Evolutionary conservation across 148 eudicot species (phyloP).

Genomic region (Chenopodium quinoa): DNA sequence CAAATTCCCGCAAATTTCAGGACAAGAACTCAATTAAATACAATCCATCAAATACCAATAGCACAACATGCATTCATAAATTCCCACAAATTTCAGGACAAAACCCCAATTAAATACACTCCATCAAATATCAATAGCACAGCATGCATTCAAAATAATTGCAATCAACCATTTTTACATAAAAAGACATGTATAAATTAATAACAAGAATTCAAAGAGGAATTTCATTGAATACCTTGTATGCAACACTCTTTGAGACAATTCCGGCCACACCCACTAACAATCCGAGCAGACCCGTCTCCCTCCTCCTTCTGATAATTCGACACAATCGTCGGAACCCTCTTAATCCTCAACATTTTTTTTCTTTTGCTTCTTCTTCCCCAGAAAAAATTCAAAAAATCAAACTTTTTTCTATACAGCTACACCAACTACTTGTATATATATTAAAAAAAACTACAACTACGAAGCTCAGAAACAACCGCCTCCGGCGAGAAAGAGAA

Average conservation of each 20-base stretch:
- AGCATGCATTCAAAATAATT: not conserved
- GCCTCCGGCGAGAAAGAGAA: conserved; percentile 91
- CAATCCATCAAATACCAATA: not conserved
- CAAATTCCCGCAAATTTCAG: not conserved
- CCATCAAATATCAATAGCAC: not conserved
- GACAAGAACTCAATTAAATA: not conserved
- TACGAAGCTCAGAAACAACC: conserved; percentile 24
- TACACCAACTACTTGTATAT: not conserved
- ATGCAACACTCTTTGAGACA: conserved; percentile 84
- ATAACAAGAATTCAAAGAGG: not conserved
- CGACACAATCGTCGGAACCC: conserved; percentile 90
- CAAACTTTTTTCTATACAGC: not conserved
- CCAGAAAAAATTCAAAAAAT: not conserved
- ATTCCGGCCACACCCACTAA: conserved; percentile 83
- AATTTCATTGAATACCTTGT: conserved; percentile 47
- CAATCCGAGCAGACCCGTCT: conserved; percentile 43
- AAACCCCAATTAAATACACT: not conserved
- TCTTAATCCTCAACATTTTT: conserved; percentile 81
- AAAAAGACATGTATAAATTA: not conserved
- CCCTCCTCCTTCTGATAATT: conserved; percentile 88
- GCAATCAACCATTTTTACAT: not conserved
- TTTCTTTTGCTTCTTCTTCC: too few species aligned
- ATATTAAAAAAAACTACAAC: not conserved
- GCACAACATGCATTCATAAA: not conserved
- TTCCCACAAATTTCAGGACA: not conserved